Conservation (phyloP, 31 red algal genomes). For the Bonnemaisonia californica region DNA sequence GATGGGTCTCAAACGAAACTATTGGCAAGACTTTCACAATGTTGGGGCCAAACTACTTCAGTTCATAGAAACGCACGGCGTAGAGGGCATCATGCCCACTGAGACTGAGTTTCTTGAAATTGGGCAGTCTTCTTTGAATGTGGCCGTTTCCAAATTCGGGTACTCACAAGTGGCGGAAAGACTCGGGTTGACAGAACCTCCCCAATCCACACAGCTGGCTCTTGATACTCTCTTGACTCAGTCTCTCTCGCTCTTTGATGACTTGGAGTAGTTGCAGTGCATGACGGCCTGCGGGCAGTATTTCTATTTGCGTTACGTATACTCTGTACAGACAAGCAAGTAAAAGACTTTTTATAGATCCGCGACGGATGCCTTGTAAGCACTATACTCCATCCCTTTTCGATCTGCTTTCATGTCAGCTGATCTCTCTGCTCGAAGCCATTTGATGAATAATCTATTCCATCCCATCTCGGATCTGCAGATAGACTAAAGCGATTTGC, state of each 20-base stretch:
- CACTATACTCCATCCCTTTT: neutral
- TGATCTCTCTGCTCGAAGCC: neutral
- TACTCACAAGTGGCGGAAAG: slow-evolving; percentile 41
- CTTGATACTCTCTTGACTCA: neutral
- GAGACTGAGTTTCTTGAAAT: slow-evolving; percentile 55
- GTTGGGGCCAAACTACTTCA: slow-evolving; percentile 59
- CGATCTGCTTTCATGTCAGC: no score
- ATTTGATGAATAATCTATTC: neutral
- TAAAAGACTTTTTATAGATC: neutral
- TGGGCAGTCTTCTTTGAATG: slow-evolving; percentile 39
- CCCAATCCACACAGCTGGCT: neutral
- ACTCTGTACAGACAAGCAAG: no score
- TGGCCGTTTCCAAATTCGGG: slow-evolving; percentile 64
- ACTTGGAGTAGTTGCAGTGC: no score
- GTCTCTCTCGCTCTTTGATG: neutral
- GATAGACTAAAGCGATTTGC: neutral
- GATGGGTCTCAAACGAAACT: slow-evolving; percentile 48
- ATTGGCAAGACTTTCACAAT: slow-evolving; percentile 58
- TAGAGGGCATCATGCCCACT: slow-evolving; percentile 74
- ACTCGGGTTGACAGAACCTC: slow-evolving; percentile 33
- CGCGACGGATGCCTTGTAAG: neutral
- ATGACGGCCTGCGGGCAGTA: no score
- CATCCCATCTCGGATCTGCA: neutral
- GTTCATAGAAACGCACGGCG: slow-evolving; percentile 66
- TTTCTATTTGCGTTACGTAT: no score